Percentiles rank a stretch among this genome's conserved stretches.
Conservation (phyloP, 805 yeast genomes). For the Barnettozyma populi region DNA sequence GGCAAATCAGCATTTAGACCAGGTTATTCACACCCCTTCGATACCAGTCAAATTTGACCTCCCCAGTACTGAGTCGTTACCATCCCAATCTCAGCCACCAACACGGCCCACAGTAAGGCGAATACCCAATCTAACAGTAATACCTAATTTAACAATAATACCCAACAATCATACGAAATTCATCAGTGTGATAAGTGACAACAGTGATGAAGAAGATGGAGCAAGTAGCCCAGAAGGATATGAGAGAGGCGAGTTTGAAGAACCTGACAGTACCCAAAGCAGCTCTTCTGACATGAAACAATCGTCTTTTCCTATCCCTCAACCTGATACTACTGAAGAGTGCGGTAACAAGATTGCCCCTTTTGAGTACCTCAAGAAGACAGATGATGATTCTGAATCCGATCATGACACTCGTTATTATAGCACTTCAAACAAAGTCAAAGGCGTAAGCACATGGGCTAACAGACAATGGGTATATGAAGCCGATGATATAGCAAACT, state of each 20-base stretch:
- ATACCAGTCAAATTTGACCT: neutral
- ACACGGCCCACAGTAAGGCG: neutral
- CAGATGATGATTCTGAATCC: neutral
- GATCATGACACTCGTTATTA: neutral
- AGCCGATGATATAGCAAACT: conserved; percentile 1
- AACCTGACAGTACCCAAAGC: too few relatives aligned
- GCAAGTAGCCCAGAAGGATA: neutral
- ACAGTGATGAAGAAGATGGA: neutral
- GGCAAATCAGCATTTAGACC: neutral
- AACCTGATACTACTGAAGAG: too few relatives aligned
- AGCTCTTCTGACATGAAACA: too few relatives aligned
- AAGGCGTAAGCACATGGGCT: conserved; percentile 7
- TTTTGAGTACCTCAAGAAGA: too few relatives aligned
- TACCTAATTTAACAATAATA: neutral
- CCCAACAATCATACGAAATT: neutral
- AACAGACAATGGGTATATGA: conserved; percentile 6
- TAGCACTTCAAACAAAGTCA: neutral
- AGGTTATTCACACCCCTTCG: neutral
- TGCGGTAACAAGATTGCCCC: too few relatives aligned
- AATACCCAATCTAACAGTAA: neutral
- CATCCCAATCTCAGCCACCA: too few relatives aligned
- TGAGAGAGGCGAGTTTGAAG: too few relatives aligned
- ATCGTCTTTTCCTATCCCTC: too few relatives aligned
- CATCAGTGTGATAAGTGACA: neutral
- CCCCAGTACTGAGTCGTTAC: neutral